Base-by-base conservation (phyloP, 2,329 filamentous ascomycete species). In the Colletotrichum falcatum region DNA sequence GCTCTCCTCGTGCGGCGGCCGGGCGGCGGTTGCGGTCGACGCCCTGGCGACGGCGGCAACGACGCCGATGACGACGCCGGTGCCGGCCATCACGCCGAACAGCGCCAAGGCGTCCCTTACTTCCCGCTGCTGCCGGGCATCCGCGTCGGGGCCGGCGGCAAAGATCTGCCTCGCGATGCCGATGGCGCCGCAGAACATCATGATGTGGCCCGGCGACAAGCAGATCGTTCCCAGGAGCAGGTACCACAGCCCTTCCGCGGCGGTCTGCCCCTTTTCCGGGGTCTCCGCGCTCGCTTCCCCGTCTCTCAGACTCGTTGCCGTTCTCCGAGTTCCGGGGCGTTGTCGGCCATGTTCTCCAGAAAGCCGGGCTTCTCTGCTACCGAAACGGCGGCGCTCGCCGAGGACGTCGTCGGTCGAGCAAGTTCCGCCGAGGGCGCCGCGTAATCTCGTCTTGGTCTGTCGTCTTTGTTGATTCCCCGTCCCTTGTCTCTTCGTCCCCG, bases 401-500 rank as follows among this genome's bases (percentile, higher is more conserved):
- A 49, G 8, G 58, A 20, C 1, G 20, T 26, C 8, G 58, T 35
- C 14, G 58, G 49, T 26, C n/a, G n/a, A 16, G 28, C n/a, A 28
- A 44, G 48, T 12, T 49, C 58, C 20, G 2, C 14, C 9, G 58
- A 37, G 44, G 58, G 11, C 44, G 44, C 28, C 20, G 30, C 8
- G 30, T 1, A 37, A 18, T 4, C 0, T 12, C 20, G 30, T 49
- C 3, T 9, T 49, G 20, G 2, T 23, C 7, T 2, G n/a, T 12
- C 14, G 8, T 37, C 5, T 23, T 2, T 2, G 33, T 8, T 11
- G n/a, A 8, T 3, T 18, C n/a, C 6, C 23, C 30, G 1, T 14
- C 1, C 3, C 2, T 11, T 23, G 23, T 14, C 4, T 12, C n/a
- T 23, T n/a, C 5, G 2, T n/a, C 20, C n/a, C 26, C 8, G 0